Evolutionary conservation across 768 basidiomycete genomes (phyloP), one percentile per base, ranked within the genome.

Genomic region (Pleurotus tuber-regium): DNA sequence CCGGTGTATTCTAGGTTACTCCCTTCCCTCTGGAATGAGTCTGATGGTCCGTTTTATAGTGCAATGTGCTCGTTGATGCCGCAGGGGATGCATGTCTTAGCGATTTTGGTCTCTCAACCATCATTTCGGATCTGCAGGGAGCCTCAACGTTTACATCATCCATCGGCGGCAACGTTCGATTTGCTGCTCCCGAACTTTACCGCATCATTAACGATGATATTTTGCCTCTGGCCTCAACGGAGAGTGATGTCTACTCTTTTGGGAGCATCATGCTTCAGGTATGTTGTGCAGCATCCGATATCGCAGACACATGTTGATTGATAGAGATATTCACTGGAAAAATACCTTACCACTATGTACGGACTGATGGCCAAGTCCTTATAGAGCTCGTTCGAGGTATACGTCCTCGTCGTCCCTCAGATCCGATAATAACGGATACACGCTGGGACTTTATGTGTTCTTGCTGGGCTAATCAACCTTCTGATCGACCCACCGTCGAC

Each of bases 311-410:
- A n/a, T n/a, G n/a, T n/a, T n/a, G n/a, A 48, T 11, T 3, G 1
- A 11, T 28, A 24, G 9, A 50, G 49, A 50, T 36, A 10, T 36
- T 50, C 3, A 39, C 49, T 1, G 49, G 19, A 2, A n/a, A 16
- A 12, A n/a, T 50, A 6, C 49, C 49, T n/a, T 50, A 50, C 36
- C 49, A 50, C 21, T 50, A 50, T 12, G 19, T 50, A 36, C 18
- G 39, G n/a, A 29, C 49, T 5, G 49, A 50, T 40, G 49, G 36
- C 2, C 49, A 50, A n/a, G 49, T 50, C 14, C 49, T 50, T 2
- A 39, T 50, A 6, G 49, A 50, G 19, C 11, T 50, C 11, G 23
- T 24, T 5, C 35, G 39, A 14, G 49, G 49, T n/a, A 19, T 18
- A 2, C 39, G 25, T 12, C 49, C 49, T 10, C 35, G 35, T 9